These are phyloP conservation scores for Blastomyces gilchristii DNA, from an alignment of 2,329 filamentous ascomycete species.

Conservation along the genomic window DNA sequence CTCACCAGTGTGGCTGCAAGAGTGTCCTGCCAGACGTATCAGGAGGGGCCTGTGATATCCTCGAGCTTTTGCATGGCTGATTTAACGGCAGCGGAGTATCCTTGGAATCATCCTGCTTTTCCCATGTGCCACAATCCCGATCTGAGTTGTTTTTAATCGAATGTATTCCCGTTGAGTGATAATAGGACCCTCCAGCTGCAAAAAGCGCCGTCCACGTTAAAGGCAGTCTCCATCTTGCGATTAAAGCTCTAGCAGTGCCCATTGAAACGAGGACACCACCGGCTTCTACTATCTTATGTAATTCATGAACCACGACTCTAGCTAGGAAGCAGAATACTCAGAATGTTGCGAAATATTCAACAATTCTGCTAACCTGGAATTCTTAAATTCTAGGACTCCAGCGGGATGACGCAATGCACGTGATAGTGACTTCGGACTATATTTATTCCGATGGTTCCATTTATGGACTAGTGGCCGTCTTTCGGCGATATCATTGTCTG, in stretches of 20 bases:
- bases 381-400: neutral
- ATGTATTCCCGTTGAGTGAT: conserved; percentile 10
- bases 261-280: conserved; percentile 23
- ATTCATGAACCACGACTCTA: conserved; percentile 7
- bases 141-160: conserved; percentile 14
- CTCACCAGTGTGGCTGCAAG: neutral
- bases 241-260: conserved; percentile 26
- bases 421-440: neutral
- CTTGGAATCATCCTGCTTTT: neutral
- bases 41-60: neutral
- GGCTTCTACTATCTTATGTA: conserved; percentile 7
- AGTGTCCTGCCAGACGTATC: neutral
- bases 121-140: conserved; percentile 11
- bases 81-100: neutral
- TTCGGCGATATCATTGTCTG: neutral
- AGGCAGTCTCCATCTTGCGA: conserved; percentile 29
- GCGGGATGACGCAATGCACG: neutral
- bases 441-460: neutral
- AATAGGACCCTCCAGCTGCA: conserved; percentile 20
- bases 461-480: neutral
- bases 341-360: neutral
- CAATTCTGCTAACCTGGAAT: neutral
- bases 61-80: neutral
- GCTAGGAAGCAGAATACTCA: neutral
- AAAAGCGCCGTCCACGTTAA: conserved; percentile 25